Evolutionary conservation across 148 eudicot genomes (phyloP).

Genomic region (Tetragonia tetragonoides): DNA sequence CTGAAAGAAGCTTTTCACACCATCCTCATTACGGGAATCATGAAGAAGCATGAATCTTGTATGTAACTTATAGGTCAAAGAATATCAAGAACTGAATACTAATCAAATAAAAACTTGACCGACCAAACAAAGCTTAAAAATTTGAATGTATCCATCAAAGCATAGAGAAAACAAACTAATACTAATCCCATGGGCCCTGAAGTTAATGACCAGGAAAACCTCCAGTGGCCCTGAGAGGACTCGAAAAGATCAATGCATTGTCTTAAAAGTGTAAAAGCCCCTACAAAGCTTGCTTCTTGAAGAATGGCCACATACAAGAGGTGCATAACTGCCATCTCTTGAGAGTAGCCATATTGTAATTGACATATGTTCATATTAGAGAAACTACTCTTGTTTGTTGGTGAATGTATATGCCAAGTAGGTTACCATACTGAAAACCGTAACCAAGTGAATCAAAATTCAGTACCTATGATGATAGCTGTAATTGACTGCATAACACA

Average conservation of each 20-base stretch:
- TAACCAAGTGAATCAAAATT: slow-evolving; percentile 1
- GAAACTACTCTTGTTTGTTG: not conserved
- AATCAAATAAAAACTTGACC: not conserved
- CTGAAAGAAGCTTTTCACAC: slow-evolving; percentile 95
- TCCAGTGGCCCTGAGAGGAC: too few species aligned
- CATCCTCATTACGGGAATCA: slow-evolving; percentile 94
- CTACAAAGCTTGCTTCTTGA: not conserved
- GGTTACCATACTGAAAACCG: not conserved
- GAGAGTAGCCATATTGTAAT: not conserved
- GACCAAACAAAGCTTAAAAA: not conserved
- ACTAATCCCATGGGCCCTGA: too few species aligned
- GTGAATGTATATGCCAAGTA: not conserved
- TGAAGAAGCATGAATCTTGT: slow-evolving; percentile 95
- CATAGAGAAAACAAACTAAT: not conserved
- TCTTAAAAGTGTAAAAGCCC: not conserved
- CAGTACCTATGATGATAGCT: not conserved
- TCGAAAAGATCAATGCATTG: not conserved
- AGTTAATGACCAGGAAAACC: too few species aligned
- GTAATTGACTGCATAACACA: not conserved
- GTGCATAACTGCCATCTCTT: not conserved
- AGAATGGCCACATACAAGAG: not conserved
- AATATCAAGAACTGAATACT: slow-evolving; percentile 15
- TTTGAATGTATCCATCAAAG: not conserved
- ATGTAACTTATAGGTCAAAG: slow-evolving; percentile 63
- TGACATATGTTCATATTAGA: not conserved